Base-by-base conservation (phyloP, 352 stramenopile species). In the Phytophthora sansomeana region DNA sequence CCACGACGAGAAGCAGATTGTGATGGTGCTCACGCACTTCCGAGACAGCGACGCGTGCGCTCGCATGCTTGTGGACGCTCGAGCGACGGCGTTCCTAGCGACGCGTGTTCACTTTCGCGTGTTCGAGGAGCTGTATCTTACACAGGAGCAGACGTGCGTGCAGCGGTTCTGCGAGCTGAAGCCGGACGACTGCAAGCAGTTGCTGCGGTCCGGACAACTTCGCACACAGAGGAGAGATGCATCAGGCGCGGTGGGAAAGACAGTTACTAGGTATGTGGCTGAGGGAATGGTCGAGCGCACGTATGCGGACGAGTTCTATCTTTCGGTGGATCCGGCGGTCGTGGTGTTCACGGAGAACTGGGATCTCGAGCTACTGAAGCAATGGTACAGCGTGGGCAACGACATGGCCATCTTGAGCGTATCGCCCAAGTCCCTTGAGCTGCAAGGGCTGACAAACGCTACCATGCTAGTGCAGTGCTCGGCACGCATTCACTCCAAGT, bases 361-460 rank as follows among this genome's bases (percentile, higher is more conserved):
- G 89, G 89, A 96, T 51, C 61, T 90, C 14, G 29, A 76, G 26
- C 62, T 96, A 42, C 69, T 96, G 1, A 83, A 91, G 59, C 78
- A 95, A 67, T 96, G 89, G 89, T 87, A 92, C 56, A 80, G 58
- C 47, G 83, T 88, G 21, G 85, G 84, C 38, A 96, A 95, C 55
- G 75, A 89, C 63, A 83, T 83, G 61, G 89, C 86, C 28, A 93
- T 96, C 57, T 60, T 96, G 57, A 95, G 83, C 64, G 71, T 90
- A 24, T 67, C 81, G 0, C 89, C 87, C 9, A 89, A 87, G 43
- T 67, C 88, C 1, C 32, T 90, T 29, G 75, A 87, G 33, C 56
- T 88, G 19, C 70, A 79, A 10, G 68, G 50, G 2, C 41, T 82
- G 29, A 70, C 56, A 5, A 75, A 74, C 58, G 58, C 59, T 9